Conservation (phyloP, 345 rosid genomes). For the Acer campestre region DNA sequence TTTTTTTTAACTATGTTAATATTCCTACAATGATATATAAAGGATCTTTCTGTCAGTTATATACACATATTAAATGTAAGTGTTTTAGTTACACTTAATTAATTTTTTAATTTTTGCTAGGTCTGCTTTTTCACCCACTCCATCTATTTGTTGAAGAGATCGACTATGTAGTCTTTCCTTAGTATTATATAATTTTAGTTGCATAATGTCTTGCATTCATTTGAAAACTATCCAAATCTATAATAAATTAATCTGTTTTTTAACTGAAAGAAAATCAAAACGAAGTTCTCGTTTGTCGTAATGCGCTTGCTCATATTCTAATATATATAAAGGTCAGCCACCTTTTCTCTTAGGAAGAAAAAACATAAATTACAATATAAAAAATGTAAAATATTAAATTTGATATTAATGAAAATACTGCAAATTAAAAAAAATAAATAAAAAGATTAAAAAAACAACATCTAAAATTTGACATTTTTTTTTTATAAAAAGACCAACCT, state of each 20-base stretch:
- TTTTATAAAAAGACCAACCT: neutral
- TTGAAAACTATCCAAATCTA: too few relatives aligned
- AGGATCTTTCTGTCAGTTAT: too few relatives aligned
- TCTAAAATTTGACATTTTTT: too few relatives aligned
- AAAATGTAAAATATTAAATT: too few relatives aligned
- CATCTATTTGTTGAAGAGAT: neutral
- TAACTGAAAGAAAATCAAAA: neutral
- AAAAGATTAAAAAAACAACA: too few relatives aligned
- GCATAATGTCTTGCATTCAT: neutral
- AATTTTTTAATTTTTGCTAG: too few relatives aligned
- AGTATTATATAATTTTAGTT: too few relatives aligned
- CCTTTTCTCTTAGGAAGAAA: neutral
- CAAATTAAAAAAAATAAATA: too few relatives aligned
- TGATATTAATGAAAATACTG: too few relatives aligned
- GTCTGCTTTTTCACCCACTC: neutral
- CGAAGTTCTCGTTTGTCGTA: neutral
- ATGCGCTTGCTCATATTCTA: neutral
- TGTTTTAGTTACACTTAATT: neutral
- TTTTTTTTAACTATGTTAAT: too few relatives aligned
- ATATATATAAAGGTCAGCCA: neutral
- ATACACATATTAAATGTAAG: neutral
- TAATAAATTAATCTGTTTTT: too few relatives aligned
- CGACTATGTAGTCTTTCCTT: neutral
- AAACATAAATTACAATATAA: neutral
- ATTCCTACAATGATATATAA: too few relatives aligned